Evolutionary conservation across 2,329 filamentous ascomycete species (phyloP).

Genomic region (Colletotrichum lini): DNA sequence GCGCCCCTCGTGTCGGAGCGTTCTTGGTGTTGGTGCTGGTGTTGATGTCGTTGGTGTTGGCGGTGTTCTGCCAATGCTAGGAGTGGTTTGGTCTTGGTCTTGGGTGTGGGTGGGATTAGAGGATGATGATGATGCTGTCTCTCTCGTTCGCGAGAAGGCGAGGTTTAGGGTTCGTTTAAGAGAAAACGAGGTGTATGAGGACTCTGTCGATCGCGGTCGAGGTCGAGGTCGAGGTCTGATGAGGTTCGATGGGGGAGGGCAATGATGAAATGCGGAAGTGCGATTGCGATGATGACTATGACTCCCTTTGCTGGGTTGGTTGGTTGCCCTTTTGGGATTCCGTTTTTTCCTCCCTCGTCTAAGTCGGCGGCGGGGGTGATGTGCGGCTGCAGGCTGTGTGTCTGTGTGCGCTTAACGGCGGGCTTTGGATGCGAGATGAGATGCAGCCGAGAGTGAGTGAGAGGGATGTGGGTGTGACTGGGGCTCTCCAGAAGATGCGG

Average conservation of each 20-base stretch:
- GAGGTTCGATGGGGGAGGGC: not conserved
- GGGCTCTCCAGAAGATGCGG: conserved; percentile 5
- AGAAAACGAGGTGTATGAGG: not conserved
- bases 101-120: not conserved
- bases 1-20: not conserved
- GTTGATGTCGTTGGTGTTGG: not conserved
- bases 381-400: conserved; percentile 7
- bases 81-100: conserved; percentile 1
- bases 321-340: not conserved
- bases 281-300: conserved; percentile 13
- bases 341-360: conserved; percentile 2
- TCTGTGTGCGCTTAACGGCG: conserved; percentile 13
- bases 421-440: conserved; percentile 17
- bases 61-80: conserved; percentile 2
- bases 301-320: not conserved
- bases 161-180: not conserved
- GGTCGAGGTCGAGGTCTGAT: too few relatives aligned
- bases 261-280: conserved; percentile 3
- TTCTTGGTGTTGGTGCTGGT: not conserved
- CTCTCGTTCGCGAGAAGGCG: conserved; percentile 6
- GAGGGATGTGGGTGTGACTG: not conserved
- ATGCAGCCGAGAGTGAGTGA: conserved; percentile 3
- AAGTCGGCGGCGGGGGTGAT: conserved; percentile 17
- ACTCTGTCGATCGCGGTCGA: not conserved
- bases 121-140: not conserved